These are phyloP conservation scores for Daedaleopsis nitida DNA, from an alignment of 768 basidiomycete species.

Conservation along the genomic window DNA sequence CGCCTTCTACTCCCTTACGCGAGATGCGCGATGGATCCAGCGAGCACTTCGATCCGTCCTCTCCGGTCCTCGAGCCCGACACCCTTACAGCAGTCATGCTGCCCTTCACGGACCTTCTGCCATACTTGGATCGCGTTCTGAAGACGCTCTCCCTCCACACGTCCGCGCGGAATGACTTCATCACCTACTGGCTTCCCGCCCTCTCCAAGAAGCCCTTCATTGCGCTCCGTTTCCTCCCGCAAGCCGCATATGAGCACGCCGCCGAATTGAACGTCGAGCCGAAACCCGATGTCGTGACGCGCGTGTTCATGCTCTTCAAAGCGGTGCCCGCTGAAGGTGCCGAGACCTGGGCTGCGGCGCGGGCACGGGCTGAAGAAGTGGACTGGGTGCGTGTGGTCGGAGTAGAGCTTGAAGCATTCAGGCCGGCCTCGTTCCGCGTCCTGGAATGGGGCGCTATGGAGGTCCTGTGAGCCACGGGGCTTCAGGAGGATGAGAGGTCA, in stretches of 20 bases:
- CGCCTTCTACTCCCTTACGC: neutral
- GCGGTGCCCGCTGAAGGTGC: conserved; percentile 33
- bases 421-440: conserved; percentile 38
- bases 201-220: conserved; percentile 42
- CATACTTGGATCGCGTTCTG: neutral
- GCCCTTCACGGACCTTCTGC: neutral
- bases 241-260: conserved; percentile 42
- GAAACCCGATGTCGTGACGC: conserved; percentile 43
- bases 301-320: conserved; percentile 51
- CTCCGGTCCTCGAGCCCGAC: neutral
- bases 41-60: neutral
- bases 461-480: conserved; percentile 18
- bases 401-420: conserved; percentile 29
- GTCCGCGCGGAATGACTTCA: conserved; percentile 48
- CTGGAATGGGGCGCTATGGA: conserved; percentile 55
- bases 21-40: neutral
- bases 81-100: neutral
- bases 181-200: conserved; percentile 52
- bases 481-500: no score
- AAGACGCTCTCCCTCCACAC: conserved; percentile 40
- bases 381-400: conserved; percentile 40
- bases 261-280: conserved; percentile 42
- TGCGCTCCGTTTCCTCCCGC: conserved; percentile 48
- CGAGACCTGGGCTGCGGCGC: conserved; percentile 32
- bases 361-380: conserved; percentile 26